Base-by-base conservation (phyloP, 2,329 filamentous ascomycete genomes). In the Tolypocladium cylindrosporum region DNA sequence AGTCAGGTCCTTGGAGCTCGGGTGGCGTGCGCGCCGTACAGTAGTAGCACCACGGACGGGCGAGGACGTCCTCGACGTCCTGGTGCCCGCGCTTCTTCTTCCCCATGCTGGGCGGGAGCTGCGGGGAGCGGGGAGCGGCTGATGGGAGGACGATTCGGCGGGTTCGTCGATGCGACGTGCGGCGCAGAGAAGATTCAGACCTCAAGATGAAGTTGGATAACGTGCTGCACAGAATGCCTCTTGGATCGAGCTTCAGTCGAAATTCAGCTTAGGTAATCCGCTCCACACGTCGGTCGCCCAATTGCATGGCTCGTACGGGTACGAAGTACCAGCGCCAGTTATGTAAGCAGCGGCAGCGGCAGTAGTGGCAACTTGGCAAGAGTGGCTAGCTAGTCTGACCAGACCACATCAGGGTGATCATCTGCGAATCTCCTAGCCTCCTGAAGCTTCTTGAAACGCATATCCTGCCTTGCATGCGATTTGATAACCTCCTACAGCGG, bases 21-120 rank as follows among this genome's bases (percentile, higher is more conserved):
- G 19, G 24, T 11, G 2, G 50, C 53, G 51, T 55, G 59, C 39
- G 31, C 24, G 56, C 58, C 73, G 42, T 64, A 87, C 94, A 99
- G 79, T 99, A 99, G 77, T 96, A 99, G 78, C 94, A 99, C 92
- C 92, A 97, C 55, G 93, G 89, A 59, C 92, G 88, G 64, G 80
- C 78, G 61, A 99, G 83, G 65, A 96, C 80, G 75, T 97, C 91
- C 77, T 97, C 90, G 65, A 97, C 79, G 67, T 92, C 86, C 62
- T 91, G 90, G 69, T 90, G 87, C 64, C 86, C 85, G 73, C 91
- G 89, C 83, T 91, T 93, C 79, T 94, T 95, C 77, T 96, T 96
- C 67, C 87, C 89, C 87, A 94, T 93, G 24, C 61, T 69, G 59
- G 53, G 48, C 21, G 43, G 31, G 34, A 14, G 48, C 48, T 14